These are phyloP conservation scores for Aureobasidium namibiae DNA, from an alignment of 2,329 filamentous ascomycete species.

Conservation along the genomic window DNA sequence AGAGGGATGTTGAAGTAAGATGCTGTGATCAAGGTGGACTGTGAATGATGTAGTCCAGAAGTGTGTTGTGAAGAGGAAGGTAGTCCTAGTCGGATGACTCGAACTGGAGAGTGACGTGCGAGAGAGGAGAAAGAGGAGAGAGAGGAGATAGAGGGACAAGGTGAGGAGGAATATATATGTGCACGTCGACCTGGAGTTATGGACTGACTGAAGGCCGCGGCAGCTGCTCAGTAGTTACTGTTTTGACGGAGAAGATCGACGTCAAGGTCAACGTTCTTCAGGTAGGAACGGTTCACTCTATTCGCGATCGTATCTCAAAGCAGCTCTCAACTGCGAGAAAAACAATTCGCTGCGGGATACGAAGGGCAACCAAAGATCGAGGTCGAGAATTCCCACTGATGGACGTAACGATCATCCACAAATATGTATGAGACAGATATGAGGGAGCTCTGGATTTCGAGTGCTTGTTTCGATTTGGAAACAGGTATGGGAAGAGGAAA, in stretches of 20 bases:
- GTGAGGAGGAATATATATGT: not conserved
- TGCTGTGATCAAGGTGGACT: not conserved
- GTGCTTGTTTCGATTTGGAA: not conserved
- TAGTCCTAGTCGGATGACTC: not conserved
- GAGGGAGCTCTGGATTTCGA: too few relatives aligned
- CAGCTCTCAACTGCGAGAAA: not conserved
- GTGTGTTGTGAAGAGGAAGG: not conserved
- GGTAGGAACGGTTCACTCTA: not conserved
- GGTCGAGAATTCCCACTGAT: not conserved
- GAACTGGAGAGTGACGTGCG: not conserved
- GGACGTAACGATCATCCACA: not conserved
- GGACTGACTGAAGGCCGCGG: not conserved
- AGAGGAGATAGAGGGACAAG: too few relatives aligned
- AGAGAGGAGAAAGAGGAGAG: not conserved
- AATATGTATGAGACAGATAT: not conserved
- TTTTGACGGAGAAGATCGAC: not conserved
- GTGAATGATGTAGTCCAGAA: not conserved
- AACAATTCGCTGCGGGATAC: not conserved
- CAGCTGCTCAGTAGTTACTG: not conserved
- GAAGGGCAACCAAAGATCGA: not conserved
- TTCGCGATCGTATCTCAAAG: not conserved
- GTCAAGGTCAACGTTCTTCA: not conserved
- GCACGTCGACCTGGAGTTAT: not conserved
- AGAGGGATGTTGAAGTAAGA: not conserved
- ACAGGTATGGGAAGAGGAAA: not conserved